Percentiles rank a stretch among this genome's conserved stretches.
Conservation (phyloP, 768 basidiomycete genomes). For the Mycena vitilis region DNA sequence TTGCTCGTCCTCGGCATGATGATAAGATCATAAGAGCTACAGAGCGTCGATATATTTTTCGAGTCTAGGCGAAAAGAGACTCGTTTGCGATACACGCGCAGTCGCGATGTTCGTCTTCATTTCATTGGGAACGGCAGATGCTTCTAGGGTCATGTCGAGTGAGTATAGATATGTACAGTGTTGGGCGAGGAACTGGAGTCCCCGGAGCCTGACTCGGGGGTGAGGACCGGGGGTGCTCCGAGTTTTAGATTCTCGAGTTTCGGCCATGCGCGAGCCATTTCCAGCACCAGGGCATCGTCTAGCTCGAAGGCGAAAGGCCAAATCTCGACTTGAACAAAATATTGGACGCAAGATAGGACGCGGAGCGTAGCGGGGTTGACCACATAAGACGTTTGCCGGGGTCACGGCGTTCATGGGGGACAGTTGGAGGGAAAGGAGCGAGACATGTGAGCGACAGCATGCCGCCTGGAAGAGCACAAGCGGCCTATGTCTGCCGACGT, state of each 20-base stretch:
- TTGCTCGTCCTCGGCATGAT: no score
- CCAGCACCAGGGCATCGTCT: not conserved
- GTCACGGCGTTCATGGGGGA: no score
- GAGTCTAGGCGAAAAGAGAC: no score
- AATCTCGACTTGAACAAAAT: not conserved
- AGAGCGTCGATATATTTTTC: no score
- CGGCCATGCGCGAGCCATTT: conserved; percentile 3
- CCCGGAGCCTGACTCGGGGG: not conserved
- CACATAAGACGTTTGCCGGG: not conserved
- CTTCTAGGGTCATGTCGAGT: conserved; percentile 4
- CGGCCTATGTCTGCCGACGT: not conserved
- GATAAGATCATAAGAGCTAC: no score
- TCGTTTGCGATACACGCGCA: no score
- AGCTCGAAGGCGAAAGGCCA: not conserved
- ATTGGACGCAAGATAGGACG: conserved; percentile 1
- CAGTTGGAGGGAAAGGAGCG: not conserved
- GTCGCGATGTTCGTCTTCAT: no score
- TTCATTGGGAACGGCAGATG: not conserved
- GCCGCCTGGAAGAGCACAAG: not conserved
- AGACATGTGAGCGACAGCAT: not conserved
- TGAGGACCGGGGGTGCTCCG: not conserved
- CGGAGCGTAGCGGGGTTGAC: not conserved
- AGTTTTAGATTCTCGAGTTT: not conserved
- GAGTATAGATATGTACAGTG: not conserved
- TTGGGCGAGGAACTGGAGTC: not conserved